Conservation (phyloP, 495 filamentous ascomycete species). For the Tuber melanosporum region DNA sequence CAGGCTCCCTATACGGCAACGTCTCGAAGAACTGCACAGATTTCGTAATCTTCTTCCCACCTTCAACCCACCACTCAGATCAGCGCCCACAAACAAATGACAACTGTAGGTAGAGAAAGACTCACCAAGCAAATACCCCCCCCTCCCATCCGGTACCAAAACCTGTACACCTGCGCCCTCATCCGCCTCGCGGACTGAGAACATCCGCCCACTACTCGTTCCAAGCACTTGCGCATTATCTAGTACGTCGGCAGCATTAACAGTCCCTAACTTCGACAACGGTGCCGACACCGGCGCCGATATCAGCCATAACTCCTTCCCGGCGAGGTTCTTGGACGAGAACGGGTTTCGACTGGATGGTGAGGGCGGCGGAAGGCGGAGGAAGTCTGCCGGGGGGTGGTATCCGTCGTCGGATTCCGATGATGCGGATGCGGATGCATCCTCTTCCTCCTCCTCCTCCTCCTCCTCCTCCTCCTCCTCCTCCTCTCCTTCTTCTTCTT, state of each 20-base stretch:
- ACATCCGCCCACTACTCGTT: constrained; percentile 24
- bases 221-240: constrained; percentile 26
- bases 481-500: constrained; percentile 7
- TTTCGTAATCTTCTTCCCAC: constrained; percentile 17
- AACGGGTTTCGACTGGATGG: constrained; percentile 24
- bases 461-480: not conserved
- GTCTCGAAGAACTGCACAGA: constrained; percentile 33
- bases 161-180: constrained; percentile 12
- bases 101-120: not conserved
- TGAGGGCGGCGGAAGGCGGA: not conserved
- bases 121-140: constrained; percentile 25
- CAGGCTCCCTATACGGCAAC: constrained; percentile 4
- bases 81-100: not conserved
- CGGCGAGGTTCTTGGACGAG: constrained; percentile 31
- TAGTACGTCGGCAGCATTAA: constrained; percentile 30
- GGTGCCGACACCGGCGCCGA: constrained; percentile 30
- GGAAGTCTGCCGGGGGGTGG: constrained; percentile 18
- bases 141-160: constrained; percentile 22
- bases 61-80: constrained; percentile 12
- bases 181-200: constrained; percentile 22
- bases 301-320: constrained; percentile 39
- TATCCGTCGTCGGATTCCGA: constrained; percentile 8
- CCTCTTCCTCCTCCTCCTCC: constrained; percentile 4
- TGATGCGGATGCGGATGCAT: not conserved
- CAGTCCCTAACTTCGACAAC: constrained; percentile 16